Evolutionary conservation across 2,329 filamentous ascomycete genomes (phyloP).

Genomic region (Pseudocercospora fijiensis): DNA sequence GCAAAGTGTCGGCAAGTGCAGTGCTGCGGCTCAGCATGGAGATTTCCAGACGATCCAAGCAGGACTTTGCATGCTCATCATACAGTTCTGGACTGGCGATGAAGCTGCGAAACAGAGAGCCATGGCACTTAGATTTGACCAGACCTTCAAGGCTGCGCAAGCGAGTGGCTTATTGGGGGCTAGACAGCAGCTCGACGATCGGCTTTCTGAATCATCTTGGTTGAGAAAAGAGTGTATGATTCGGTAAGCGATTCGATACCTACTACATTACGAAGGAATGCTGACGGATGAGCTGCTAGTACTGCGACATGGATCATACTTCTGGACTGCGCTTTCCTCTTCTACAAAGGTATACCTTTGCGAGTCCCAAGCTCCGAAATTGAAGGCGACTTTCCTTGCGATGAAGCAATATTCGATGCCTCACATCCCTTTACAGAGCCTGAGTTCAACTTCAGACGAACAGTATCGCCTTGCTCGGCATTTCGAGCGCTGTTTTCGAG

Average conservation of each 20-base stretch:
- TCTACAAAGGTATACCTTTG: conserved; percentile 18
- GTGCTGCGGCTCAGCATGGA: background rate
- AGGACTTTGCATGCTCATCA: conserved; percentile 11
- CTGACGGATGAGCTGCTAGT: conserved; percentile 2
- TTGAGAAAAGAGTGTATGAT: conserved; percentile 16
- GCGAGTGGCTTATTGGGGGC: conserved; percentile 5
- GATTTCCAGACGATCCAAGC: conserved; percentile 11
- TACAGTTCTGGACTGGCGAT: conserved; percentile 14
- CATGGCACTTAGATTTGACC: conserved; percentile 9
- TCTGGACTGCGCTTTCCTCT: conserved; percentile 22
- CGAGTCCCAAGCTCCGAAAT: conserved; percentile 15
- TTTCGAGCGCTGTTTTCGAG: conserved; percentile 10
- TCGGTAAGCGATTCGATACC: background rate
- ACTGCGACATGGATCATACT: conserved; percentile 12
- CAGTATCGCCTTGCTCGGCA: conserved; percentile 2
- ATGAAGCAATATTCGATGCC: conserved; percentile 15
- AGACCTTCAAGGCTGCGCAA: conserved; percentile 8
- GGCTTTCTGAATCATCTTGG: conserved; percentile 15
- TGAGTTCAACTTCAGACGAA: conserved; percentile 15
- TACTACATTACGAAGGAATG: background rate
- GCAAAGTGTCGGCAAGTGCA: background rate
- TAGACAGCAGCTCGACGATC: conserved; percentile 16
- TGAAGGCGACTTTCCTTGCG: conserved; percentile 17
- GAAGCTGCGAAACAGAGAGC: conserved; percentile 6
- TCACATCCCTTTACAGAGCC: conserved; percentile 17